Base-by-base conservation (phyloP, 352 stramenopile genomes). In the Globisporangium lucens region DNA sequence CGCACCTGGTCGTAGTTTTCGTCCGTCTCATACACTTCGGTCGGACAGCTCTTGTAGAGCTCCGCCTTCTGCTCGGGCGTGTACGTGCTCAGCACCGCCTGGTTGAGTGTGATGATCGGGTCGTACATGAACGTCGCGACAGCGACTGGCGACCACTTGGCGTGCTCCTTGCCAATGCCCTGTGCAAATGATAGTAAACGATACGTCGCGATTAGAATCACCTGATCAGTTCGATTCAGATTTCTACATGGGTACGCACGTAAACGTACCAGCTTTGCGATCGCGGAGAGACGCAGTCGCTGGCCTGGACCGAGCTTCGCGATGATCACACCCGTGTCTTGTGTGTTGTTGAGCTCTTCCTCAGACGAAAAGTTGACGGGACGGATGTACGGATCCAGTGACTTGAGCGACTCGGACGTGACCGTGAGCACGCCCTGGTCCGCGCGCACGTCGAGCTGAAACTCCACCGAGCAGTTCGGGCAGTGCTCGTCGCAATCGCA, bases 91-190 rank as follows among this genome's bases (percentile, higher is more conserved):
- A 97, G 84, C 60, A 97, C 92, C 68, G 89, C 95, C 67, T 94
- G 84, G 70, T 97, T 97, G 15, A 97, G 76, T 63, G 80, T 94
- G 64, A 97, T 95, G 68, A 94, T 93, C 58, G 89, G 88, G 61
- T 97, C 89, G 70, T 95, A 97, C 82, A 93, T 95, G 73, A 97
- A 98, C 43, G 94, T 98, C 15, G 95, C 96, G 6, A 98, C 94
- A 0, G 91, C 93, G 49, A 99, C 96, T 2, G 97, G 96, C 46
- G 86, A 98, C 96, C 96, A 99, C 85, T 99, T 99, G 68, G 96
- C 94, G 74, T 99, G 97, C 75, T 99, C 96, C 78, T 99, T 99
- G 73, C 87, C 90, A 47, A 98, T 98, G 8, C 97, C 96, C 87
- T 97, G 87, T 6, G 4, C 24, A 60, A n/a, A 52, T 47, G 10